Evolutionary conservation across 306 rosid genomes (phyloP).

Genomic region (Vigna trinervia): DNA sequence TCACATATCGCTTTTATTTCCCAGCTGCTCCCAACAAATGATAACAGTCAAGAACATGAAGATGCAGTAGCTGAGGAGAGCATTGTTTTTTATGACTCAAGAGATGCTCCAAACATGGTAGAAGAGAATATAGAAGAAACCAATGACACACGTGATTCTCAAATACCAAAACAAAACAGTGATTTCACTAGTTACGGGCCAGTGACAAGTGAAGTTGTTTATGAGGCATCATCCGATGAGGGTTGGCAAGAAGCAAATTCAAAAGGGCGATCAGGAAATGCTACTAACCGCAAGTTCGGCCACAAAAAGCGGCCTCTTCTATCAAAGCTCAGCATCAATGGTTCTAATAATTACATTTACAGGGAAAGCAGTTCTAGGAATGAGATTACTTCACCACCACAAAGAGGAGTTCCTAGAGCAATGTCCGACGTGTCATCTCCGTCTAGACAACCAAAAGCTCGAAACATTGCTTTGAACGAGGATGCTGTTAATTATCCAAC

Average conservation of each 20-base stretch:
- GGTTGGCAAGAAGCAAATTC: conserved; percentile 98
- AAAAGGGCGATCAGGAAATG: conserved; percentile 72
- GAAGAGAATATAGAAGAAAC: conserved; percentile 48
- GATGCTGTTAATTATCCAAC: conserved; percentile 50
- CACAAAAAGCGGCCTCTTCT: conserved; percentile 62
- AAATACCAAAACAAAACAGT: conserved; percentile 56
- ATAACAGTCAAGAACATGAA: conserved; percentile 54
- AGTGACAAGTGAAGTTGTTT: conserved; percentile 53
- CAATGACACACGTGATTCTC: conserved; percentile 43
- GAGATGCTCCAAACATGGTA: conserved; percentile 36
- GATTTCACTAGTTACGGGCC: conserved; percentile 41
- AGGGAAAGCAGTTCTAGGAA: conserved; percentile 59
- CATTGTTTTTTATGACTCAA: conserved; percentile 48
- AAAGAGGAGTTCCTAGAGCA: conserved; percentile 54
- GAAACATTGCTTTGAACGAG: conserved; percentile 46
- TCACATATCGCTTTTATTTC: conserved; percentile 37
- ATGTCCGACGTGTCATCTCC: conserved; percentile 47
- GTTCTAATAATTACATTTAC: conserved; percentile 49
- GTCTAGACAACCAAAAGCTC: conserved; percentile 57
- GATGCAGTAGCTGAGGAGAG: conserved; percentile 48
- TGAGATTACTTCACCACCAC: conserved; percentile 54
- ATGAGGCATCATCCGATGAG: conserved; percentile 74
- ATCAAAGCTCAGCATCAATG: conserved; percentile 58
- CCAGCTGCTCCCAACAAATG: conserved; percentile 65
- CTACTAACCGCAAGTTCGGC: conserved; percentile 60